Conservation (phyloP, 139 green algal species). For the Haematococcus lacustris region DNA sequence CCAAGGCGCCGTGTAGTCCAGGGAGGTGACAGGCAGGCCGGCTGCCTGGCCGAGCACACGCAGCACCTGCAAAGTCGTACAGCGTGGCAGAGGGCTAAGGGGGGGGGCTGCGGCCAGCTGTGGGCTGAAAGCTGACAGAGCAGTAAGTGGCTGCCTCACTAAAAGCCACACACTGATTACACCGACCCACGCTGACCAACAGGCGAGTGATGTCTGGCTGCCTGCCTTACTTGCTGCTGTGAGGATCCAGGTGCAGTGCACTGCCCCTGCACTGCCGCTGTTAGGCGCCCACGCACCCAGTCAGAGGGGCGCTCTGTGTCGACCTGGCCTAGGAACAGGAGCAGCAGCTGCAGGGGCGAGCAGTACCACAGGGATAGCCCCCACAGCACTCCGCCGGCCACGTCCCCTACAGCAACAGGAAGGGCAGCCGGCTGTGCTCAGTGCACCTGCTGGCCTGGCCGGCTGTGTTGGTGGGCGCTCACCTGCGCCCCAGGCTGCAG, state of each 20-base stretch:
- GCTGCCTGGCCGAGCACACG: background rate
- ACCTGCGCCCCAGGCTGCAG: too few species aligned
- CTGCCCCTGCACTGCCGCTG: background rate
- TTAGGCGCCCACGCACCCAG: constrained; percentile 26
- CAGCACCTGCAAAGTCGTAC: background rate
- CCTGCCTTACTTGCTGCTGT: background rate
- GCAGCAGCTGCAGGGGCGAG: constrained; percentile 59
- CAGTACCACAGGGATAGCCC: constrained; percentile 42
- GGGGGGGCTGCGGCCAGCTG: too few species aligned
- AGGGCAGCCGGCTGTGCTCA: too few species aligned
- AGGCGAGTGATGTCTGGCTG: too few species aligned
- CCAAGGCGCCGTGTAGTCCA: constrained; percentile 7
- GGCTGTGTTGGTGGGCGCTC: too few species aligned
- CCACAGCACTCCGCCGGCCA: constrained; percentile 46
- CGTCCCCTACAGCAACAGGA: too few species aligned
- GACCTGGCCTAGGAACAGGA: constrained; percentile 69
- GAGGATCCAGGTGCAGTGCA: background rate
- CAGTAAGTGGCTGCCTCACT: too few species aligned
- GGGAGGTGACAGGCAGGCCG: constrained; percentile 2
- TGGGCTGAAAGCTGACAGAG: too few species aligned
- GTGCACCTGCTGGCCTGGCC: too few species aligned
- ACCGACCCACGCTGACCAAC: too few species aligned
- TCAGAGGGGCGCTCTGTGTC: constrained; percentile 67
- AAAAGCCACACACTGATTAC: too few species aligned
- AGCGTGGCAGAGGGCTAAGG: too few species aligned